Evolutionary conservation across 352 stramenopile species (phyloP).

Genomic region (Thraustochytrium sp.): DNA sequence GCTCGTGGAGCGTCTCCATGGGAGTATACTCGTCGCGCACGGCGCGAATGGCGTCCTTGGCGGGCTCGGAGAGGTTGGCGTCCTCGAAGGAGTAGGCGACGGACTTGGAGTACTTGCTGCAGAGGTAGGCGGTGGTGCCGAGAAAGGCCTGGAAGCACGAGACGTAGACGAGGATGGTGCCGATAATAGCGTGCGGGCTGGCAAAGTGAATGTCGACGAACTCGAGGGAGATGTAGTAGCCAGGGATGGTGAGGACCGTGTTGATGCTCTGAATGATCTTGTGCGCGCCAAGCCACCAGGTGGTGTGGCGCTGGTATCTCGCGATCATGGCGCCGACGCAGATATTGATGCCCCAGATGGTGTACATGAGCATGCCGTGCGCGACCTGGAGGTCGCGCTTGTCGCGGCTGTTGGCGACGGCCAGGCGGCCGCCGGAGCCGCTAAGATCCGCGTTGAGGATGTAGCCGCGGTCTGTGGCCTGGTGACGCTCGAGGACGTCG

Average conservation of each 20-base stretch:
- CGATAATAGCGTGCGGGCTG: background rate
- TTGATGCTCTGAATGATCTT: background rate
- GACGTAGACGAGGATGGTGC: background rate
- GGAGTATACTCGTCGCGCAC: background rate
- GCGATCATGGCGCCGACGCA: slow-evolving; percentile 26
- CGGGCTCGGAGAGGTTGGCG: background rate
- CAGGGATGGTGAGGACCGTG: slow-evolving; percentile 14
- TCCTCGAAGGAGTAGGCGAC: background rate
- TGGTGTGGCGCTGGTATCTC: background rate
- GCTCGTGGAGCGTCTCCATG: background rate
- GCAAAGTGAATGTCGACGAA: background rate
- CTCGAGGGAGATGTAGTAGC: background rate
- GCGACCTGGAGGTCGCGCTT: slow-evolving; percentile 8
- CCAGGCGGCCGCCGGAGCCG: background rate
- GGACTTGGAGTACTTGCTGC: background rate
- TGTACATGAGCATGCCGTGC: slow-evolving; percentile 35
- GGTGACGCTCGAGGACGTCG: background rate
- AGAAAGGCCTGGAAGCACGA: background rate
- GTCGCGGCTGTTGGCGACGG: background rate
- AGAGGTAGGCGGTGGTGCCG: background rate
- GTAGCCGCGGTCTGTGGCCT: background rate
- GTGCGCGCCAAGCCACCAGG: slow-evolving; percentile 14
- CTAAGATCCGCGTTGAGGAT: background rate
- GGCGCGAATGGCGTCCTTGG: background rate
- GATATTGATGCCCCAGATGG: slow-evolving; percentile 30